Conservation (phyloP, 192 early-diverging fungal species). For the Backusella macrospora region DNA sequence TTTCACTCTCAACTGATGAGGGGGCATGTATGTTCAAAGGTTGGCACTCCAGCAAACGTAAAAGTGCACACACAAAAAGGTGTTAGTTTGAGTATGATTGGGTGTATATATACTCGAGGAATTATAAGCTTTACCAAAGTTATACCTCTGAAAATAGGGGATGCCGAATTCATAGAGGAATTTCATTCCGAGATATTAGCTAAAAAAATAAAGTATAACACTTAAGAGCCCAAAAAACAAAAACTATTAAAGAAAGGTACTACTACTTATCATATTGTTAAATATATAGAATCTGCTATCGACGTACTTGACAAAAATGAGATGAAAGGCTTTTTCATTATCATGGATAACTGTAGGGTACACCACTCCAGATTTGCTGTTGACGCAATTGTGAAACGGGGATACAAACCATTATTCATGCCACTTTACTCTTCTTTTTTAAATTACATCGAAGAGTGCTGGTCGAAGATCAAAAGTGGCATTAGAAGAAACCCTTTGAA, state of each 20-base stretch:
- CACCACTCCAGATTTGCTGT: background rate
- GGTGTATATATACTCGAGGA: background rate
- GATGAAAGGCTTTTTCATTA: conserved; percentile 22
- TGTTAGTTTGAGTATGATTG: background rate
- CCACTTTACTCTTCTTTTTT: conserved; percentile 27
- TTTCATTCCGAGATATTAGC: background rate
- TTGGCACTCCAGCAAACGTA: background rate
- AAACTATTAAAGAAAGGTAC: conserved; percentile 1
- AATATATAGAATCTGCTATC: conserved; percentile 10
- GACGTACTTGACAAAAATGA: conserved; percentile 13
- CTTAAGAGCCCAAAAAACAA: background rate
- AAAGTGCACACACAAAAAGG: conserved; percentile 13
- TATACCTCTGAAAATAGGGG: background rate
- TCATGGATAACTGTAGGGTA: conserved; percentile 28
- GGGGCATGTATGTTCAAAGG: background rate
- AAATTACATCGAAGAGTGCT: no score
- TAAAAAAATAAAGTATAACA: conserved; percentile 7
- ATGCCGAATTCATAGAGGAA: conserved; percentile 4
- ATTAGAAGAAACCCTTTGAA: no score
- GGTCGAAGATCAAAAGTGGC: no score
- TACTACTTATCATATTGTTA: conserved; percentile 8
- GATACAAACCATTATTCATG: conserved; percentile 14
- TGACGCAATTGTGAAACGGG: background rate
- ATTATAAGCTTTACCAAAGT: background rate
- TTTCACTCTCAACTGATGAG: conserved; percentile 14